Conservation (phyloP, 305 asterid genomes). For the Salvia sclarea region DNA sequence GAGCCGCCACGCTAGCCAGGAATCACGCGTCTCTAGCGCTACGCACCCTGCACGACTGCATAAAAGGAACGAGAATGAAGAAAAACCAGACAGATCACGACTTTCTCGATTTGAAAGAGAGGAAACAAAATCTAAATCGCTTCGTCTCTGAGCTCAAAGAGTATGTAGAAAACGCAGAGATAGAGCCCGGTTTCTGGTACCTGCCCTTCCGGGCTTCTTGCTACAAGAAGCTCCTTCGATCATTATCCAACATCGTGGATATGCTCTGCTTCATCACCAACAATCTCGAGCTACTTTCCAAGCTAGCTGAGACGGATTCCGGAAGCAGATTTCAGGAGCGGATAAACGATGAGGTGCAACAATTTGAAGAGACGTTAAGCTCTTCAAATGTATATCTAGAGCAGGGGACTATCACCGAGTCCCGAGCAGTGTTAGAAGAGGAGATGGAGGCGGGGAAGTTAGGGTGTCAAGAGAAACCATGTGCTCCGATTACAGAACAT, state of each 20-base stretch:
- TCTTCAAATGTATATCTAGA: conserved; percentile 37
- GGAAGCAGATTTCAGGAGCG: conserved; percentile 42
- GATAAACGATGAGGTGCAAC: conserved; percentile 38
- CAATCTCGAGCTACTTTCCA: conserved; percentile 43
- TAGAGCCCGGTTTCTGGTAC: conserved; percentile 80
- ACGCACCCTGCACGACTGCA: conserved; percentile 42
- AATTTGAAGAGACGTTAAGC: conserved; percentile 41
- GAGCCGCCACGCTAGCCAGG: conserved; percentile 65
- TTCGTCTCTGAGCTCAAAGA: conserved; percentile 43
- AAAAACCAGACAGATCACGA: conserved; percentile 20
- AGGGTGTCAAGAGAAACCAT: conserved; percentile 5
- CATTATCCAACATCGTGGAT: conserved; percentile 44
- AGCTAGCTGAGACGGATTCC: conserved; percentile 27
- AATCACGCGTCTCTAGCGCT: conserved; percentile 37
- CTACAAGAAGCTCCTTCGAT: conserved; percentile 53
- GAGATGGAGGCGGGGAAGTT: conserved; percentile 51
- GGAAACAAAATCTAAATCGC: conserved; percentile 35
- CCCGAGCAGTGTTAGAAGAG: conserved; percentile 30
- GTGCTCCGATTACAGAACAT: conserved; percentile 20
- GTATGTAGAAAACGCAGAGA: conserved; percentile 47
- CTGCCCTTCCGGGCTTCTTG: conserved; percentile 56
- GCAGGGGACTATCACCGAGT: conserved; percentile 26
- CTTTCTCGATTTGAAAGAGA: conserved; percentile 38
- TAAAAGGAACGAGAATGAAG: conserved; percentile 31
- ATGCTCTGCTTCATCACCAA: conserved; percentile 45